These are phyloP conservation scores for Cryptococcus wingfieldii DNA, from an alignment of 1,284 basidiomycete genomes.

Conservation along the genomic window DNA sequence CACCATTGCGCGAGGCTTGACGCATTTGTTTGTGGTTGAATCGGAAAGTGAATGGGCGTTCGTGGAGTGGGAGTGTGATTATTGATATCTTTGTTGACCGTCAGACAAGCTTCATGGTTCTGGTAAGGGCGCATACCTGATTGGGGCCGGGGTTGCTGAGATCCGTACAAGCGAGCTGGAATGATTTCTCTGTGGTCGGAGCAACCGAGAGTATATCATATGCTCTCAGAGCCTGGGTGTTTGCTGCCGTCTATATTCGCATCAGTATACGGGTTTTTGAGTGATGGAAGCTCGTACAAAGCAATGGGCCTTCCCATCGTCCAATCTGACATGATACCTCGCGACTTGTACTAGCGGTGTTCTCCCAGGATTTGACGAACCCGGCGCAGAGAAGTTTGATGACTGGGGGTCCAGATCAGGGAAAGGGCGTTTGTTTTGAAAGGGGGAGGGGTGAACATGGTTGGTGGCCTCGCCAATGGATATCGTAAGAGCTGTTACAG, in stretches of 20 bases:
- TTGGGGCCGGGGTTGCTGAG: constrained; percentile 45
- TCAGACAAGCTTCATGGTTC: not conserved
- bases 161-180: constrained; percentile 46
- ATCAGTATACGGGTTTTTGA: not conserved
- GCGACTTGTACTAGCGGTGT: constrained; percentile 42
- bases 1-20: constrained; percentile 45
- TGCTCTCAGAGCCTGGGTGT: constrained; percentile 29
- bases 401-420: constrained; percentile 41
- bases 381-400: not conserved
- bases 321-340: constrained; percentile 42
- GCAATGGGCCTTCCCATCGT: constrained; percentile 42
- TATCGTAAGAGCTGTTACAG: constrained; percentile 40
- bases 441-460: constrained; percentile 35
- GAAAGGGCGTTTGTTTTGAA: constrained; percentile 30
- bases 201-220: constrained; percentile 45
- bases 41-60: constrained; percentile 41
- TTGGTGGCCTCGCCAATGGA: constrained; percentile 24
- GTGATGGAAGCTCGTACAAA: constrained; percentile 27
- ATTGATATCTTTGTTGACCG: constrained; percentile 38
- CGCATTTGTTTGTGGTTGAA: constrained; percentile 44
- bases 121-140: constrained; percentile 28
- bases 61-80: constrained; percentile 46
- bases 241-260: constrained; percentile 31
- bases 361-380: constrained; percentile 2
- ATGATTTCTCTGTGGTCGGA: constrained; percentile 43